These are phyloP conservation scores for Elaeis oleifera DNA, from an alignment of 202 grass and related monocot species.

Conservation along the genomic window DNA sequence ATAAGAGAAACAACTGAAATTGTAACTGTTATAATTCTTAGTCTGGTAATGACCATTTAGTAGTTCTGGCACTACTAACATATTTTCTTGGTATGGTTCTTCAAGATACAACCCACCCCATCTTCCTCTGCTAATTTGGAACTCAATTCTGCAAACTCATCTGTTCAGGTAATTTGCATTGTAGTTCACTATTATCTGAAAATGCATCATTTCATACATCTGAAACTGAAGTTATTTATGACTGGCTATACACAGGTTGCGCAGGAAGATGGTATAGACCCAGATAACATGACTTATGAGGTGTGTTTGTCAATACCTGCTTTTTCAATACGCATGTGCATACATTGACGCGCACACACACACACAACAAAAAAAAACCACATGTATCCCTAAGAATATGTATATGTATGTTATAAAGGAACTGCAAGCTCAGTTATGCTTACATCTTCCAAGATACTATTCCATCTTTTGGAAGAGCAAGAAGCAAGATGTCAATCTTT, in stretches of 20 bases:
- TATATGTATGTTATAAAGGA: too few relatives aligned
- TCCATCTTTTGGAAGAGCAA: too few relatives aligned
- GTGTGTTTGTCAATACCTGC: conserved; percentile 18
- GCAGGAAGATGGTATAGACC: conserved; percentile 55
- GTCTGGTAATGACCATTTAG: not conserved
- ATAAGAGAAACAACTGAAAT: too few relatives aligned
- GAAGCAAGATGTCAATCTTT: too few relatives aligned
- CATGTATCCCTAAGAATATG: too few relatives aligned
- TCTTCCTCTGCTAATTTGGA: conserved; percentile 24
- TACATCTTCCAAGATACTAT: too few relatives aligned
- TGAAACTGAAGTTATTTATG: conserved; percentile 15
- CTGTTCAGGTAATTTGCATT: conserved; percentile 42
- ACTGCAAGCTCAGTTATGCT: too few relatives aligned
- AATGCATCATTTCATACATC: not conserved
- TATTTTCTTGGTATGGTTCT: conserved; percentile 20
- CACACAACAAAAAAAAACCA: too few relatives aligned
- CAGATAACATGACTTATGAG: conserved; percentile 94
- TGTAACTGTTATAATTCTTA: not conserved
- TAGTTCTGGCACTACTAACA: not conserved
- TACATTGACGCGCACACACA: too few relatives aligned
- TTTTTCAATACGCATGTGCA: too few relatives aligned
- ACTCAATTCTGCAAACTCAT: conserved; percentile 18
- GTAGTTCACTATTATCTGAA: not conserved
- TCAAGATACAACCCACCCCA: conserved; percentile 36
- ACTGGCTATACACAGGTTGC: conserved; percentile 34